A percentile compares a stretch with the other conserved stretches of the same genome.
Evolutionary conservation across 2,329 filamentous ascomycete species (phyloP).

Genomic region (Cladosporium sphaerospermum): DNA sequence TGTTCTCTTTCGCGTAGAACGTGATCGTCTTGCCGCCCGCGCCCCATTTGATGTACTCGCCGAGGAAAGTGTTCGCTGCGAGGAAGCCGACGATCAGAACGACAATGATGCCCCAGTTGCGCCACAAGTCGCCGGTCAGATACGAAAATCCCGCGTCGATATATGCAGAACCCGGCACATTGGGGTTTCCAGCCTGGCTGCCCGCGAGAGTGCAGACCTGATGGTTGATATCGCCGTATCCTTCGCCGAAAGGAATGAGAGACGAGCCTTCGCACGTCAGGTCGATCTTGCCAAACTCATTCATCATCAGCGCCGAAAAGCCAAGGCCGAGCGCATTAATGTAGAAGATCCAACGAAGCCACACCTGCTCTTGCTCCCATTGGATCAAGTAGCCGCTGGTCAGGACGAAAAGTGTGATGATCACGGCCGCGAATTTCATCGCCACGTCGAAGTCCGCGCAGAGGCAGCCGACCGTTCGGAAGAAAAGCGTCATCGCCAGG

Average conservation of each 20-base stretch:
- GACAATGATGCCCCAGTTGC: constrained; percentile 76
- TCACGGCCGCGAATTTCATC: constrained; percentile 69
- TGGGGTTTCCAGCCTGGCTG: constrained; percentile 56
- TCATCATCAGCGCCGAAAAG: constrained; percentile 76
- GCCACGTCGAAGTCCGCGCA: constrained; percentile 81
- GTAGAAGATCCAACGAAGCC: constrained; percentile 76
- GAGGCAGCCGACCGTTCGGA: constrained; percentile 66
- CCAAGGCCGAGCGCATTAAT: constrained; percentile 68
- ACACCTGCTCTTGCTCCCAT: constrained; percentile 66
- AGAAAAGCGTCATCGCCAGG: constrained; percentile 66
- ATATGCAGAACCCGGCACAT: constrained; percentile 63
- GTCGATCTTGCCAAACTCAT: constrained; percentile 67
- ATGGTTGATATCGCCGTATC: constrained; percentile 63
- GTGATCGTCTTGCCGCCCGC: constrained; percentile 76
- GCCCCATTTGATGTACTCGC: constrained; percentile 71
- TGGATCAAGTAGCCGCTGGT: constrained; percentile 82
- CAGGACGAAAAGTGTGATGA: constrained; percentile 75
- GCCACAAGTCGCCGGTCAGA: constrained; percentile 62
- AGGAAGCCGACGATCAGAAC: constrained; percentile 72
- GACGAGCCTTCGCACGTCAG: constrained; percentile 63
- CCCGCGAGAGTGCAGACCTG: constrained; percentile 79
- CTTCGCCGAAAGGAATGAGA: constrained; percentile 64
- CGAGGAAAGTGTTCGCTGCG: constrained; percentile 66
- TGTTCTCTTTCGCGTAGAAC: constrained; percentile 65
- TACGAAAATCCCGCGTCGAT: constrained; percentile 65